Conservation (phyloP, 768 basidiomycete species). For the Suillus fuscotomentosus region DNA sequence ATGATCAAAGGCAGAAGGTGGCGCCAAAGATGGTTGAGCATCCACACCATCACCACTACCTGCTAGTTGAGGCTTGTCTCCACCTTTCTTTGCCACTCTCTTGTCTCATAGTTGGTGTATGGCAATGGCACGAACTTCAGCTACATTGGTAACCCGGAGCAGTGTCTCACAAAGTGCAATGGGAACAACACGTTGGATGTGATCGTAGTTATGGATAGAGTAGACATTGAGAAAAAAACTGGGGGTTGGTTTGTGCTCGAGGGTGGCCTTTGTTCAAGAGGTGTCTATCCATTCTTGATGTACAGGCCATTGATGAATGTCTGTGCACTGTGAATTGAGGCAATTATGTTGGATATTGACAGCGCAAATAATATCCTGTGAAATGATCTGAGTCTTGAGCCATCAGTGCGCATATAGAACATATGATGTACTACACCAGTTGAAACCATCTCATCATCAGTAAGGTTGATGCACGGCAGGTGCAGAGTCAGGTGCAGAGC, state of each 20-base stretch:
- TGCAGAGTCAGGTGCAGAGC: no score
- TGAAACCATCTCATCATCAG: background rate
- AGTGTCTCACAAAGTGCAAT: background rate
- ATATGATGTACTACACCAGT: no score
- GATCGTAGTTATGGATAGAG: constrained; percentile 5
- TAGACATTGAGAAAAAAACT: constrained; percentile 14
- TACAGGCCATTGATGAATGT: background rate
- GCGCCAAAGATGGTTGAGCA: background rate
- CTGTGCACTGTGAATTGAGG: background rate
- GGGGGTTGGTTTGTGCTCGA: constrained; percentile 2
- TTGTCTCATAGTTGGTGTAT: background rate
- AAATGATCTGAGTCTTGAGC: background rate
- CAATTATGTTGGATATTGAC: constrained; percentile 24
- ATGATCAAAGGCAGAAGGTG: background rate
- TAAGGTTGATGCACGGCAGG: no score
- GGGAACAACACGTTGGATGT: background rate
- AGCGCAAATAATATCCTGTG: constrained; percentile 16
- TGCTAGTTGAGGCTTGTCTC: background rate
- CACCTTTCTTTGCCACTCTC: background rate
- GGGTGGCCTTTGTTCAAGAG: constrained; percentile 1
- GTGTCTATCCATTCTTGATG: constrained; percentile 16
- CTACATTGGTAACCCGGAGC: background rate
- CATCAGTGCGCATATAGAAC: no score
- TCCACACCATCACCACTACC: background rate
- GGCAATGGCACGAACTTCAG: background rate